Evolutionary conservation across 192 early-diverging fungal species (phyloP), one percentile per base, ranked within the genome.

Genomic region (Umbelopsis sp.): DNA sequence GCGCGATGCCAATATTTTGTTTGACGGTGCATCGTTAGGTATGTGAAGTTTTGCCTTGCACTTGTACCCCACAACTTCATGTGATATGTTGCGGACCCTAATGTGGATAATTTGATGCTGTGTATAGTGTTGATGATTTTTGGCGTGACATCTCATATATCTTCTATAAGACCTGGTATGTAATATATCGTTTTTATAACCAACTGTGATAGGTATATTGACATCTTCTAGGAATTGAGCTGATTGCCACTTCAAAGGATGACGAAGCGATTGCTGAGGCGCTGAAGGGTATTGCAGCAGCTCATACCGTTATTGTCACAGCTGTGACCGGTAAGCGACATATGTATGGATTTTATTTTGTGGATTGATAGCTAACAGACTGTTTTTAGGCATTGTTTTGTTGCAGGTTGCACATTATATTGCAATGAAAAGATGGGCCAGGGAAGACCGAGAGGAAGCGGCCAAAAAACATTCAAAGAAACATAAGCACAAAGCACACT

Each of bases 1-100:
- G 66, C 64, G 52, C 11, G 70, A 72, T 23, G 64, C 48, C 6
- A 72, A 71, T 64, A 50, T 64, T 41, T 55, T 77, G n/a, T 77
- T 77, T 65, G 75, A 77, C 64, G 75, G 75, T n/a, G 71, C 70
- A 35, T 68, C 70, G 46, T 16, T 77, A 15, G 69, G 75, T 77
- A 77, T 49, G 55, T 27, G 22, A n/a, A 12, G 11, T 6, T 33
- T 46, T 66, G 44, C 20, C 25, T 27, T 20, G 18, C 18, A 12
- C 25, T 44, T 21, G 2, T 61, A 61, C 55, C 55, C 55, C 55
- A 61, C 55, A 61, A 33, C 30, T 2, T n/a, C 55, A 61, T 61
- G 55, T 61, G 55, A 61, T 61, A 2, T 61, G 30, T 4, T 25
- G 25, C 27, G 18, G 55, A 16, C 13, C 12, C 21, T 53, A 12